phyloP scores from a whole-genome alignment of 768 basidiomycete genomes.

The Clitopilus passeckerianus region DNA sequence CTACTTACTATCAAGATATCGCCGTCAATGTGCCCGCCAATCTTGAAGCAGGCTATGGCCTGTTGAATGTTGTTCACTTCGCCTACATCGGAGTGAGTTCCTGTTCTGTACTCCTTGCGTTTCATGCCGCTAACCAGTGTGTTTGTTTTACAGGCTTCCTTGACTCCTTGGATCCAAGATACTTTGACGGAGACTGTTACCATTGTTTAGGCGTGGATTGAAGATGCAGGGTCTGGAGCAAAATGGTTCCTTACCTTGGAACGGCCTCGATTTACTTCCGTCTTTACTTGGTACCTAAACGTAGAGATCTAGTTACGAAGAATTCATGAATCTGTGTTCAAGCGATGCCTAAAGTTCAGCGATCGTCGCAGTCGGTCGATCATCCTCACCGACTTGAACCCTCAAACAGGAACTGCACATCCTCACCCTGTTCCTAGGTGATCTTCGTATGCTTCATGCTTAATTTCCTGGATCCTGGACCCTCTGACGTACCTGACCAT shows the following conservation, averaged over 20 bases:
- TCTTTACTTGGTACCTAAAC: not conserved
- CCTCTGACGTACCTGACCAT: not conserved
- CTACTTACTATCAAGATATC: not conserved
- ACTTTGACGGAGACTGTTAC: not conserved
- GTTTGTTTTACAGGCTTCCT: not conserved
- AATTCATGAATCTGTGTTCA: not conserved
- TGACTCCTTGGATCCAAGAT: not conserved
- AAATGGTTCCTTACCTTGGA: too few species aligned
- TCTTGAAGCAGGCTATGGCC: not conserved
- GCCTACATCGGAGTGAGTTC: not conserved
- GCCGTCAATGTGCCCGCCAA: not conserved
- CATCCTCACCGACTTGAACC: not conserved
- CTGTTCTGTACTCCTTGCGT: not conserved
- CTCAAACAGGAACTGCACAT: not conserved
- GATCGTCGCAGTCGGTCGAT: not conserved
- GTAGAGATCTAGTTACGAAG: not conserved
- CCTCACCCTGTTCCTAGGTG: not conserved
- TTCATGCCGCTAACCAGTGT: not conserved
- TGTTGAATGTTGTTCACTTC: not conserved
- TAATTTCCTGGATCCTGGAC: not conserved
- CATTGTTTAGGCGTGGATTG: not conserved
- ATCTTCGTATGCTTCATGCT: not conserved
- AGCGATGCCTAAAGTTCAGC: not conserved
- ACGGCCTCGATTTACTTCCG: not conserved
- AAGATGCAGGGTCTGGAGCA: not conserved